Base-by-base conservation (phyloP, 169 alveolate genomes). In the Cryptosporidium sp. region DNA sequence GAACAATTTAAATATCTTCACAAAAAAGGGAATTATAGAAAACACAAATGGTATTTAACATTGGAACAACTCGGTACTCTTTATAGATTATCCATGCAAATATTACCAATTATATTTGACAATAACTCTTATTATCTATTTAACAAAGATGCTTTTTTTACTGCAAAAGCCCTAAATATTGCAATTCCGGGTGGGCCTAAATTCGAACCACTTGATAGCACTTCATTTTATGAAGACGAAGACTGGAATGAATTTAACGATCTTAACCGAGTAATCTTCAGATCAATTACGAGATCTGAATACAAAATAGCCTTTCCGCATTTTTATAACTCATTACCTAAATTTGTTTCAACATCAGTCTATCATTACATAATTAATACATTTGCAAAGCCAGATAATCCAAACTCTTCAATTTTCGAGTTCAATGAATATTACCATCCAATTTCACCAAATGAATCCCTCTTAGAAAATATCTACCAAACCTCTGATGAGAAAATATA, bases 141-240 rank as follows among this genome's bases (percentile, higher is more conserved):
- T 92, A 98, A 99, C 74, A 91, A 96, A 85, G 96, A 98, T 92
- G 93, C 99, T 58, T 98, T 99, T 93, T 97, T 96, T 92, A 99
- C 99, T 26, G 99, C 99, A 10, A 99, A 99, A 93, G 99, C 99
- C 18, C 93, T 99, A 86, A 99, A 98, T 94, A 93, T 98, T 94
- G 99, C 99, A 26, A 99, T 99, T 65, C 99, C 99, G 12, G 99
- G 99, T 52, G 99, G 99, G 1, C 99, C 99, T 29, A 99, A 99
- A 95, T 99, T 98, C 94, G 99, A 99, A 94, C 99, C 99, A 37
- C 94, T 99, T 61, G 97, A 93, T 93, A 94, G 99, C 69, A 99
- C 97, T 94, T 93, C 96, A 75, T 93, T 93, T 80, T 99, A 97
- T 52, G 99, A 98, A 84, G 99, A 99, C 92, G 99, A 99, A 92